Base-by-base conservation (phyloP, 2,329 filamentous ascomycete species). In the Furcasterigmium sp. region DNA sequence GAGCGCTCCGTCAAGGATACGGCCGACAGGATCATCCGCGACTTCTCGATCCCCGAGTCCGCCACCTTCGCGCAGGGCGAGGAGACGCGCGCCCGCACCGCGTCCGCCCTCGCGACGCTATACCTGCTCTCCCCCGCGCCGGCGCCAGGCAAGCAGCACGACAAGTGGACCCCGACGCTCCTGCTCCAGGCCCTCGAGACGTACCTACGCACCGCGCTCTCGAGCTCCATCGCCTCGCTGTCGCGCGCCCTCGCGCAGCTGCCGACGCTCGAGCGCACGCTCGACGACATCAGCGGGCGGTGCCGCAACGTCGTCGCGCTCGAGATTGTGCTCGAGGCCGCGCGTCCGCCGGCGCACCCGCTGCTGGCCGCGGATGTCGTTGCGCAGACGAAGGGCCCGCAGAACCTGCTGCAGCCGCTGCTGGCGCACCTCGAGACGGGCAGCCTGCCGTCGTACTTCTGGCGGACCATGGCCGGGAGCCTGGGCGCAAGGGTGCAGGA, bases 251-350 rank as follows among this genome's bases (percentile, higher is more conserved):
- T 98, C 14, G 82, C 84, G 4, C 86, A 88, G 45, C 73, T 97
- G 3, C 87, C 91, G 0, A 85, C 78, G 0, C 74, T 97, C 23
- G 91, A 97, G 38, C 79, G 88, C 41, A 85, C 89, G 0, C 73
- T 97, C 2, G 72, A 80, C 14, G 93, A 97, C 55, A 81, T 95
- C 18, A 86, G 87, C 7, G 81, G 84, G 5, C 78, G 87, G 37
- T 96, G 91, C 58, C 91, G 95, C 60, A 95, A 94, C 56, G 80
- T 97, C 30, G 82, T 95, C n/a, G 88, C 89, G 0, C 70, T 97
- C 3, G 89, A 95, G 66, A 70, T 82, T 2, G 76, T 96, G 3
- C 78, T 97, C 7, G 79, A 81, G 39, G 70, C 72, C 4, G 83
- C 80, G 3, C 84, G 81, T 51, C 72, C 84, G 1, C 87, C 89